A percentile compares a stretch with the other conserved stretches of the same genome.
Evolutionary conservation across 164 flowering plant species (phyloP).

Genomic region (Liquidambar formosana): DNA sequence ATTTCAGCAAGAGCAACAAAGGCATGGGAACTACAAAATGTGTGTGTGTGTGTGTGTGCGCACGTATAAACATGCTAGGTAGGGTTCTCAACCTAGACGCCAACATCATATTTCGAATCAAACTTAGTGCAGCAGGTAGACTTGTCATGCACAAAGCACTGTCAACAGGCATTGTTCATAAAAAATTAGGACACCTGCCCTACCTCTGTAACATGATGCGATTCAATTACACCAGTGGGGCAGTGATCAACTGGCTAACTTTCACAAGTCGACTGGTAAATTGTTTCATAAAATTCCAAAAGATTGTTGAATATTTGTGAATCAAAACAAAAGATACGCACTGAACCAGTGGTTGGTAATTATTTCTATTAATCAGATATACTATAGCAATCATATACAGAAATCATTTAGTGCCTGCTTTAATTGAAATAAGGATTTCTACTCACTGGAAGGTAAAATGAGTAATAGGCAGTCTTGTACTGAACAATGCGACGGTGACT

Average conservation of each 20-base stretch:
- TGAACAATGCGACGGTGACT: constrained; percentile 95
- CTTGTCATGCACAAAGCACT: neutral
- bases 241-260: neutral
- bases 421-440: neutral
- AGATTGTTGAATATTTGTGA: neutral
- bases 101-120: neutral
- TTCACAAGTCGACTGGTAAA: neutral
- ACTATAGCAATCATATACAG: neutral
- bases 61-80: neutral
- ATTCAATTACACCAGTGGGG: neutral
- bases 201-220: neutral
- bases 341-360: neutral
- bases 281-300: neutral
- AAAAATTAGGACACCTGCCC: neutral
- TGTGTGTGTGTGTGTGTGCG: neutral
- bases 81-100: too few species aligned
- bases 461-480: constrained; percentile 96
- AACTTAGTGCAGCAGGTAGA: neutral
- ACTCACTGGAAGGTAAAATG: constrained; percentile 97
- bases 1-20: neutral
- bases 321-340: neutral
- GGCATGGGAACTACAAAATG: neutral
- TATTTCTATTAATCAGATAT: neutral
- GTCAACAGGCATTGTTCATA: neutral
- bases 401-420: neutral